These are phyloP conservation scores for Sporodiniella umbellata DNA, from an alignment of 371 early-diverging fungal genomes.

Conservation along the genomic window DNA sequence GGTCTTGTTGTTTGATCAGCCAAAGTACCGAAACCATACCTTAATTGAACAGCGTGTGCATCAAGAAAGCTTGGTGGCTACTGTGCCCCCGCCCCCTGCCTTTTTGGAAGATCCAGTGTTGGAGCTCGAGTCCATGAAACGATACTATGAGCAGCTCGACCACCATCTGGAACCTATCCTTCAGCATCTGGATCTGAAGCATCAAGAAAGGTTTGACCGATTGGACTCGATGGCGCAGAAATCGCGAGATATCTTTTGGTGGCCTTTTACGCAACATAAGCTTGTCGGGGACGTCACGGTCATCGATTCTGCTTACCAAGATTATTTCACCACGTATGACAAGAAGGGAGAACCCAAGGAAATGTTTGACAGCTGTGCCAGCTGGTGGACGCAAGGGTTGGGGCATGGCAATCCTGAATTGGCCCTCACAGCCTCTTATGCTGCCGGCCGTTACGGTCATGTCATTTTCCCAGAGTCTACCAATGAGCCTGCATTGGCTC, in stretches of 20 bases:
- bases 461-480: slow-evolving; percentile 80
- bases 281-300: slow-evolving; percentile 65
- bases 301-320: slow-evolving; percentile 76
- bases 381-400: slow-evolving; percentile 87
- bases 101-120: slow-evolving; percentile 34
- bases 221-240: slow-evolving; percentile 58
- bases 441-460: slow-evolving; percentile 81
- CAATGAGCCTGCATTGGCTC: slow-evolving; percentile 66
- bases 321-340: slow-evolving; percentile 56
- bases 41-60: slow-evolving; percentile 27
- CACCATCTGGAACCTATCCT: slow-evolving; percentile 47
- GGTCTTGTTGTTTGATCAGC: slow-evolving; percentile 62
- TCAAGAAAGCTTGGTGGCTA: slow-evolving; percentile 25
- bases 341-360: slow-evolving; percentile 17
- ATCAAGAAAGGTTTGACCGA: slow-evolving; percentile 54
- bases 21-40: slow-evolving; percentile 60
- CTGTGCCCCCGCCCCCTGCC: slow-evolving; percentile 55
- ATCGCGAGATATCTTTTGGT: slow-evolving; percentile 66
- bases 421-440: slow-evolving; percentile 62
- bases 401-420: slow-evolving; percentile 73
- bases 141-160: slow-evolving; percentile 58
- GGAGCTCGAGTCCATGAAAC: slow-evolving; percentile 50
- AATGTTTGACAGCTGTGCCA: slow-evolving; percentile 76
- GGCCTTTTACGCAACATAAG: slow-evolving; percentile 84
- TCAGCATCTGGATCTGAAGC: slow-evolving; percentile 40